A percentile compares a stretch with the other conserved stretches of the same genome.
phyloP scores from a whole-genome alignment of 208 protist species.

The Lotmaria passim region DNA sequence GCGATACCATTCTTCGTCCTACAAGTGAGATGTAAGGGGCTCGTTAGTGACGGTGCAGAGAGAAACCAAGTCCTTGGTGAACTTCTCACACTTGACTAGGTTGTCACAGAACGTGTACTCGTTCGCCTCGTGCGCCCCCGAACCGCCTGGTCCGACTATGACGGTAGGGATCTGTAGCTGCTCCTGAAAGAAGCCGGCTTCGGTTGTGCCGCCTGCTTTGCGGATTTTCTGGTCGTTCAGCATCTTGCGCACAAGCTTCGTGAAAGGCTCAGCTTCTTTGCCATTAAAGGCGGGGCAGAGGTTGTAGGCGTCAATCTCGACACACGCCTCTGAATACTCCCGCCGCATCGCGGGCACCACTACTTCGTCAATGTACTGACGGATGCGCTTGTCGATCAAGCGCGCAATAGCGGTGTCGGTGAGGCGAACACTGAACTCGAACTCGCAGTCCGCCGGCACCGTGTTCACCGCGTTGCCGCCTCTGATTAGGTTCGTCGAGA shows the following conservation, averaged over 20 bases:
- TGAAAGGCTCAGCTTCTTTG: constrained; percentile 42
- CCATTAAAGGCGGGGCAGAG: constrained; percentile 30
- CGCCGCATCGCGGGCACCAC: constrained; percentile 37
- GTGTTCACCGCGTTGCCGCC: constrained; percentile 55
- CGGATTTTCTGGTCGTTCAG: constrained; percentile 5
- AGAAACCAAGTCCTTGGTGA: constrained; percentile 32
- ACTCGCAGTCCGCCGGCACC: constrained; percentile 43
- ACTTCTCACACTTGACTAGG: constrained; percentile 26
- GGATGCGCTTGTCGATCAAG: constrained; percentile 27
- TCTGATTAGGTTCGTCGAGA: constrained; percentile 36
- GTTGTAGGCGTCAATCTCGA: constrained; percentile 27
- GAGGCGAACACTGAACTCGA: constrained; percentile 45
- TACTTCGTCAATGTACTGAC: constrained; percentile 36
- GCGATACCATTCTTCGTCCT: constrained; percentile 5
- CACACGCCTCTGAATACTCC: constrained; percentile 35
- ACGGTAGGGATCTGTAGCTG: constrained; percentile 43
- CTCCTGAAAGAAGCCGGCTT: constrained; percentile 58
- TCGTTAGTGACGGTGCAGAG: background rate
- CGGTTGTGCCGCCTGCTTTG: constrained; percentile 38
- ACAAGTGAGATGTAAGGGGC: constrained; percentile 9
- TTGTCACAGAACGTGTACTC: constrained; percentile 43
- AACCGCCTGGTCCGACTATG: constrained; percentile 44
- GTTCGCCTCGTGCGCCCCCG: constrained; percentile 47
- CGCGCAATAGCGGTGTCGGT: constrained; percentile 24
- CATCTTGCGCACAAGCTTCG: constrained; percentile 28